Evolutionary conservation across 1,284 basidiomycete species (phyloP).

Genomic region (Cryptococcus maquisensis): DNA sequence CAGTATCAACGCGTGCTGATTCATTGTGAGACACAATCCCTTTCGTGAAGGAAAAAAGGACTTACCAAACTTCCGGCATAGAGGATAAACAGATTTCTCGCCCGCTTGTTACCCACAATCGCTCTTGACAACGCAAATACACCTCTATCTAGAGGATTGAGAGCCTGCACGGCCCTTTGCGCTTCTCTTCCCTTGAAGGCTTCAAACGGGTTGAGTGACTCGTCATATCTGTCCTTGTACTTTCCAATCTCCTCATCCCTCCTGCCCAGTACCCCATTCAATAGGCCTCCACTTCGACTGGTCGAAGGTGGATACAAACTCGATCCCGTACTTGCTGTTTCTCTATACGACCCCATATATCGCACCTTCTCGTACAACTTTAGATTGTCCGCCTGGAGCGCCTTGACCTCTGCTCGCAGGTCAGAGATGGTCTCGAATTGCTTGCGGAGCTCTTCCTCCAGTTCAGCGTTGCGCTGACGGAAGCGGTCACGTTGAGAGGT

Average conservation of each 20-base stretch:
- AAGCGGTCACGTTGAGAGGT: conserved; percentile 95
- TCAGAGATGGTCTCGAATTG: conserved; percentile 92
- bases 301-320: neutral
- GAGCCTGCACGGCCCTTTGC: conserved; percentile 78
- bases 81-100: conserved; percentile 54
- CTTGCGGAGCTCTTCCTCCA: conserved; percentile 94
- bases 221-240: conserved; percentile 88
- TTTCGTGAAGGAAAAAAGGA: neutral
- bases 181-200: conserved; percentile 93
- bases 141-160: conserved; percentile 87
- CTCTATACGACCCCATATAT: conserved; percentile 87
- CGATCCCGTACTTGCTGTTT: conserved; percentile 8
- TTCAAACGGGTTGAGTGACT: conserved; percentile 95
- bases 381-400: conserved; percentile 83
- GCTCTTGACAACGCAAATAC: conserved; percentile 78
- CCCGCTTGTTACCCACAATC: conserved; percentile 80
- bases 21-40: neutral
- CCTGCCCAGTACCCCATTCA: conserved; percentile 36
- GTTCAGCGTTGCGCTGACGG: conserved; percentile 88
- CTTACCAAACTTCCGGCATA: conserved; percentile 45
- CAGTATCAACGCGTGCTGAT: conserved; percentile 43
- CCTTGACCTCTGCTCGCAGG: conserved; percentile 79
- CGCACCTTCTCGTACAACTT: conserved; percentile 95
- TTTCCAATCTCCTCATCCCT: conserved; percentile 72
- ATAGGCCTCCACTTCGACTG: conserved; percentile 15